Percentiles rank a stretch among this genome's conserved stretches.
phyloP scores from a whole-genome alignment of 805 yeast genomes.

The Candida berthetii region DNA sequence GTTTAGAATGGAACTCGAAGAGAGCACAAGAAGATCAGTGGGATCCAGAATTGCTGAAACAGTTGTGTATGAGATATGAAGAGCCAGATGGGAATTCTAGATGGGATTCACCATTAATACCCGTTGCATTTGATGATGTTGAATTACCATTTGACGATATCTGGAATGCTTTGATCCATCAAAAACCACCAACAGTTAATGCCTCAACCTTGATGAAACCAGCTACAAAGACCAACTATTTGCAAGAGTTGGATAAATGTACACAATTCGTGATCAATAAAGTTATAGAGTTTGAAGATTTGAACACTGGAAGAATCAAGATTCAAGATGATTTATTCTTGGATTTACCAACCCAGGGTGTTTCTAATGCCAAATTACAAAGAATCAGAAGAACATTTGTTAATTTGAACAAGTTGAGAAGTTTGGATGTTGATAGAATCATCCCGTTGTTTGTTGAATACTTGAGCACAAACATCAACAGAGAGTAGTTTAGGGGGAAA shows the following conservation, averaged over 20 bases:
- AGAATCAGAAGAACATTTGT: slow-evolving; percentile 80
- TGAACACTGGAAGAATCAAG: slow-evolving; percentile 31
- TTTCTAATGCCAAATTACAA: slow-evolving; percentile 74
- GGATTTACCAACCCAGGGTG: slow-evolving; percentile 54
- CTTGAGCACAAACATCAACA: slow-evolving; percentile 45
- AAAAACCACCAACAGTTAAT: slow-evolving; percentile 66
- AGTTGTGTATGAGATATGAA: slow-evolving; percentile 79
- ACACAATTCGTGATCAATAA: slow-evolving; percentile 62
- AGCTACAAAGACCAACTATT: slow-evolving; percentile 67
- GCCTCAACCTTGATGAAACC: slow-evolving; percentile 81
- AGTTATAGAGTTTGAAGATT: slow-evolving; percentile 56
- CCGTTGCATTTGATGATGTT: slow-evolving; percentile 49
- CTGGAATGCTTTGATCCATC: slow-evolving; percentile 49
- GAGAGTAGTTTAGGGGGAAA: slow-evolving; percentile 8
- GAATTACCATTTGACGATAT: slow-evolving; percentile 60
- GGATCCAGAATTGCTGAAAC: slow-evolving; percentile 60
- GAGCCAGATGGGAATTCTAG: slow-evolving; percentile 83
- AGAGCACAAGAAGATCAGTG: slow-evolving; percentile 36
- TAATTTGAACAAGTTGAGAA: slow-evolving; percentile 73
- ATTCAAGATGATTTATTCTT: slow-evolving; percentile 39
- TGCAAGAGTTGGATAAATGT: slow-evolving; percentile 69
- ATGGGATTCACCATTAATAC: slow-evolving; percentile 93
- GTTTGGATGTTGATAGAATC: slow-evolving; percentile 64
- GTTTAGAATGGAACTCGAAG: slow-evolving; percentile 54
- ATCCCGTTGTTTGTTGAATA: slow-evolving; percentile 73